phyloP scores from a whole-genome alignment of 2,329 filamentous ascomycete genomes.

The Diaporthe citrichinensis region DNA sequence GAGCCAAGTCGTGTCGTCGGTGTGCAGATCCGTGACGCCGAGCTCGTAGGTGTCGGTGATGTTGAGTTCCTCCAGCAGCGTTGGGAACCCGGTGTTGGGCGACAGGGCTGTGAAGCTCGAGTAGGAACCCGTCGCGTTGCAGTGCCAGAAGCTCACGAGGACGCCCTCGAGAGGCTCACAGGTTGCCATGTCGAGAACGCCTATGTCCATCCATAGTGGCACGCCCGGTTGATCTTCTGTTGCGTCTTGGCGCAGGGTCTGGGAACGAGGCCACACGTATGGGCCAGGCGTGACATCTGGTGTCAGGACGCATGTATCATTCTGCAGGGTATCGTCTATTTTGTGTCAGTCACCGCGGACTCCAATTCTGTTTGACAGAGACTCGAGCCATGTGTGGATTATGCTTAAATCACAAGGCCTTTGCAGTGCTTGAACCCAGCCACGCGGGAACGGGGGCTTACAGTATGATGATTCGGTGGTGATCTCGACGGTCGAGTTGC shows the following conservation, averaged over 20 bases:
- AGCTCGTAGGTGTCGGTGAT: constrained; percentile 25
- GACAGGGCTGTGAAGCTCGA: constrained; percentile 30
- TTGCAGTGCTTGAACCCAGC: neutral
- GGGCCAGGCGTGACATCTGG: constrained; percentile 36
- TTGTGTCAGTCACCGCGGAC: neutral
- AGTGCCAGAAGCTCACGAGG: constrained; percentile 38
- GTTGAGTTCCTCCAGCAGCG: constrained; percentile 18
- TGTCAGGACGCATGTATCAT: constrained; percentile 36
- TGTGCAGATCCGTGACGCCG: constrained; percentile 31
- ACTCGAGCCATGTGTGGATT: neutral
- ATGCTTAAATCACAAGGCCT: neutral
- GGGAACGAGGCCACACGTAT: constrained; percentile 37
- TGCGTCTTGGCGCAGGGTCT: constrained; percentile 36
- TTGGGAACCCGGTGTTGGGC: constrained; percentile 22
- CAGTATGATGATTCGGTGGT: constrained; percentile 36
- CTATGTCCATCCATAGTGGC: constrained; percentile 34
- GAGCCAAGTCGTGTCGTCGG: constrained; percentile 30
- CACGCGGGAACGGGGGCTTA: neutral
- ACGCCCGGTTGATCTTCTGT: constrained; percentile 35
- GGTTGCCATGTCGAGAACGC: constrained; percentile 35
- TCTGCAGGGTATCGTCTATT: constrained; percentile 34
- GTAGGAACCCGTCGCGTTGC: constrained; percentile 30
- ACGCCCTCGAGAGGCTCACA: constrained; percentile 36
- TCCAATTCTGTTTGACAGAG: too few species aligned
- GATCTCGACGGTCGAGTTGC: constrained; percentile 29